Evolutionary conservation across 176 grass and related monocot species (phyloP).

Genomic region (Miscanthus lutarioriparius): DNA sequence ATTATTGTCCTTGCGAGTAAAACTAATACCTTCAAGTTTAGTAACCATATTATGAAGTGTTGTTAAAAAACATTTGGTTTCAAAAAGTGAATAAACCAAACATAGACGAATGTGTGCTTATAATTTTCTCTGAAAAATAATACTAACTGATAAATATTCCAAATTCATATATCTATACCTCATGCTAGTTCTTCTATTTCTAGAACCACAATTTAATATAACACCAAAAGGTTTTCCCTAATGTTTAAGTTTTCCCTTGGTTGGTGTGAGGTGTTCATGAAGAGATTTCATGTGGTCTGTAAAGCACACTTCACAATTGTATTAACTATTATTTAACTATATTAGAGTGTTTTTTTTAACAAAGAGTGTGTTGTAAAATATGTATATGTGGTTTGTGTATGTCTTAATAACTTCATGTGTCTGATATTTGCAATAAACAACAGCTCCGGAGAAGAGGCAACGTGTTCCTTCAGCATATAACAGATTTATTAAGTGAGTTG

Average conservation of each 20-base stretch:
- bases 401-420: neutral
- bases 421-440: neutral
- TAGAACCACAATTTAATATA: neutral
- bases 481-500: conserved; percentile 81
- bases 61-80: neutral
- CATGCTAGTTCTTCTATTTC: neutral
- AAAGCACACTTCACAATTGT: neutral
- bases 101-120: neutral
- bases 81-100: neutral
- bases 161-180: neutral
- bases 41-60: neutral
- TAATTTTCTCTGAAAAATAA: neutral
- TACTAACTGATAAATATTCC: neutral
- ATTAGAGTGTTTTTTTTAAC: neutral
- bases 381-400: neutral
- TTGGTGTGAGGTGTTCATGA: neutral
- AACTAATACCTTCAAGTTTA: neutral
- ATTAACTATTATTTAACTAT: neutral
- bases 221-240: neutral
- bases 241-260: neutral
- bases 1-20: neutral
- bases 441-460: conserved; percentile 66
- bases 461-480: conserved; percentile 83
- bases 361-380: neutral
- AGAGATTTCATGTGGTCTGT: neutral